Evolutionary conservation across 73 alveolate genomes (phyloP).

Genomic region (Stentor coeruleus): DNA sequence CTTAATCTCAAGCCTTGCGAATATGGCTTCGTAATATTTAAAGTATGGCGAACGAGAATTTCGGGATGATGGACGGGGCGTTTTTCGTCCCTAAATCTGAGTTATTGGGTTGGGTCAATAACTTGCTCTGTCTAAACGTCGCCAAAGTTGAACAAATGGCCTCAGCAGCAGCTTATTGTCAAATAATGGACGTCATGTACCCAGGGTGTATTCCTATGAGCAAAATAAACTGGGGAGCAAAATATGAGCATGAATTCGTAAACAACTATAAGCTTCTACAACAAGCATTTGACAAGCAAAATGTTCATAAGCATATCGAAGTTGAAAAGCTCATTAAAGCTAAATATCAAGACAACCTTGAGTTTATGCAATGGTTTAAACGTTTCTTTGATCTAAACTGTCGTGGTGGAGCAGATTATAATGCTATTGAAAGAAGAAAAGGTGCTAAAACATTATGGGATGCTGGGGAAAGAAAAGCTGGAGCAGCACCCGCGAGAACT

Average conservation of each 20-base stretch:
- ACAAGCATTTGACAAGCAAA: constrained; percentile 75
- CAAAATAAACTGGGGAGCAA: constrained; percentile 71
- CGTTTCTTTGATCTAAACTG: constrained; percentile 67
- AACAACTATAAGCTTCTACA: constrained; percentile 84
- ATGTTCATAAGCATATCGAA: constrained; percentile 46
- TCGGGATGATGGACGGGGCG: constrained; percentile 91
- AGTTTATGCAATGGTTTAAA: constrained; percentile 89
- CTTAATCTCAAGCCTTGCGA: no score
- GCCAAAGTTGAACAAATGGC: constrained; percentile 79
- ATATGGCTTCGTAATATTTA: no score
- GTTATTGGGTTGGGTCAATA: constrained; percentile 74
- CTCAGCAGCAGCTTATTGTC: constrained; percentile 86
- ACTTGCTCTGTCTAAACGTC: constrained; percentile 56
- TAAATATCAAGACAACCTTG: constrained; percentile 85
- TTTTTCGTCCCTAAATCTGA: constrained; percentile 84
- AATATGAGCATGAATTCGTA: constrained; percentile 87
- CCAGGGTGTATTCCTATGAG: constrained; percentile 78
- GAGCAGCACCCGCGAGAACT: background rate
- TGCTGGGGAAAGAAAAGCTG: background rate
- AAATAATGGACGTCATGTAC: constrained; percentile 80
- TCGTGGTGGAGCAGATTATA: constrained; percentile 66
- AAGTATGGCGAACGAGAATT: constrained; percentile 6
- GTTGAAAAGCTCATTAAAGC: constrained; percentile 78
- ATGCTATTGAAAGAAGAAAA: constrained; percentile 86
- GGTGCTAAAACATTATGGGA: constrained; percentile 36